Evolutionary conservation across 495 filamentous ascomycete genomes (phyloP).

Genomic region (Clohesyomyces aquaticus): DNA sequence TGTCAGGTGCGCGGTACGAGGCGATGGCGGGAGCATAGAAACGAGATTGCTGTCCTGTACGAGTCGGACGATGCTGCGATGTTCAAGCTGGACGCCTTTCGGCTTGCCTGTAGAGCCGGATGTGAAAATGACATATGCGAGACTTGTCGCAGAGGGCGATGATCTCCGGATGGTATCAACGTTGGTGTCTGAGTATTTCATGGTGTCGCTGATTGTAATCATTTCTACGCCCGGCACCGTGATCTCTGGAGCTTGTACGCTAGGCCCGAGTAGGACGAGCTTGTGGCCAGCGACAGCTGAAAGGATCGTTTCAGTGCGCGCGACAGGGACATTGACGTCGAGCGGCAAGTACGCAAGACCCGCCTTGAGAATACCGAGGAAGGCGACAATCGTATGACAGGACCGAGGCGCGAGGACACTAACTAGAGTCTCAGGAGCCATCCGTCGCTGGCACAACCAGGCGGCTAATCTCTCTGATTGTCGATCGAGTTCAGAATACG

Average conservation of each 20-base stretch:
- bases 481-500: background rate
- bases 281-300: background rate
- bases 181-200: conserved; percentile 1
- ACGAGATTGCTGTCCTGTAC: background rate
- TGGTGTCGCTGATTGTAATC: background rate
- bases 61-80: background rate
- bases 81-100: background rate
- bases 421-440: background rate
- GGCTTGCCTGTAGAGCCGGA: background rate
- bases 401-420: background rate
- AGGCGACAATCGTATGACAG: background rate
- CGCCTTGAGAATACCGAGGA: background rate
- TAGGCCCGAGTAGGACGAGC: background rate
- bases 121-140: conserved; percentile 1
- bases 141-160: background rate
- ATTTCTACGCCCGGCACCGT: background rate
- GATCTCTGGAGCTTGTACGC: background rate
- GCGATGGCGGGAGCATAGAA: background rate
- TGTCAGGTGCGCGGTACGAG: background rate
- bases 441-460: background rate
- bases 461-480: background rate
- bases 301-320: background rate
- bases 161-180: background rate
- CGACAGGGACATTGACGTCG: background rate
- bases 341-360: background rate